Base-by-base conservation (phyloP, 352 stramenopile species). In the Phytopythium mirpurense region DNA sequence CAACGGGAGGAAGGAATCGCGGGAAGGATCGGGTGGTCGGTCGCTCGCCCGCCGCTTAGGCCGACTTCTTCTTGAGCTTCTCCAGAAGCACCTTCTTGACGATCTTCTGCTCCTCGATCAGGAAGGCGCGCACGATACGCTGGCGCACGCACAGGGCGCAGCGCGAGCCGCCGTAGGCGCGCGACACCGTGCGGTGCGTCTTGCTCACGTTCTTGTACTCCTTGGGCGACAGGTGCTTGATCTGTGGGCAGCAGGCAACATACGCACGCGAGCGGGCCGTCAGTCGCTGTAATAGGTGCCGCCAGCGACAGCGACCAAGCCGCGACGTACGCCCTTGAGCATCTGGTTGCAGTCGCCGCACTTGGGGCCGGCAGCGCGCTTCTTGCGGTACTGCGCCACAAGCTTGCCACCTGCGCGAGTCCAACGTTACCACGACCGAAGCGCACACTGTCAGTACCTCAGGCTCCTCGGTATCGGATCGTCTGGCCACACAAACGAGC, bases 31-130 rank as follows among this genome's bases (percentile, higher is more conserved):
- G n/a, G n/a, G n/a, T n/a, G n/a, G n/a, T n/a, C n/a, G n/a, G n/a
- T n/a, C 27, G 29, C 12, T 10, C 42, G 34, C 26, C 12, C 24
- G 21, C 35, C 31, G 44, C 50, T 78, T 88, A 88, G 34, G 78
- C 77, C 56, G 77, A 80, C 71, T 90, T 90, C 61, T 91, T 88
- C 67, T 84, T 86, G 57, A 89, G 67, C 84, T 98, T 98, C 72
- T 98, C 94, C 41, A 93, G 76, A 57, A 99, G 84, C 54, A 99
- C 88, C 82, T 98, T 98, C 96, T 99, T 99, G 43, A 99, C 96
- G 66, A 98, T 98, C 94, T 99, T 99, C 74, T 99, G 96, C 83
- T 99, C 97, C 78, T 99, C 96, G 77, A 99, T 97, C 51, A 99
- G 76, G 78, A 99, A 99, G 37, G 97, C 96, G 71, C 97, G 86